Conservation (phyloP, 768 basidiomycete species). For the Suillus tomentosus region DNA sequence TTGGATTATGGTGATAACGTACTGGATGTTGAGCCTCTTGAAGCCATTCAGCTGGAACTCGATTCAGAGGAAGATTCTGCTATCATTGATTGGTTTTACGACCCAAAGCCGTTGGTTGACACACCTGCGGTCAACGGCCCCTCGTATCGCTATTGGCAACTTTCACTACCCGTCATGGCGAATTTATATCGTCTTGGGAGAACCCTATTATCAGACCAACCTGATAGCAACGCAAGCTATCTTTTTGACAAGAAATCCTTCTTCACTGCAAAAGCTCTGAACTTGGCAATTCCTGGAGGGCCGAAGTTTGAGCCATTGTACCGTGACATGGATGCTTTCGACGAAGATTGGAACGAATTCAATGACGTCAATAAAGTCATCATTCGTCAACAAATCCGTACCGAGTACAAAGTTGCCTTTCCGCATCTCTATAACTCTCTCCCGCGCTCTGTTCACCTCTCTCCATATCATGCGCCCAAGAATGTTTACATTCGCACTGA, state of each 20-base stretch:
- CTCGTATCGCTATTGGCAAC: constrained; percentile 91
- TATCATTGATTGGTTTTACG: constrained; percentile 98
- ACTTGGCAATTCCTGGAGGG: constrained; percentile 96
- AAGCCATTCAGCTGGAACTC: constrained; percentile 95
- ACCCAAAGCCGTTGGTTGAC: constrained; percentile 91
- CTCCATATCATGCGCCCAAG: constrained; percentile 91
- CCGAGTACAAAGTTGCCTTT: constrained; percentile 99
- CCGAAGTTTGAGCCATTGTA: constrained; percentile 98
- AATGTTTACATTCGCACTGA: constrained; percentile 99
- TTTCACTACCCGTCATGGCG: constrained; percentile 93
- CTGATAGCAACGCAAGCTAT: constrained; percentile 88
- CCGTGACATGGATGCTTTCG: constrained; percentile 95
- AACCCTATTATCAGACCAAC: constrained; percentile 89
- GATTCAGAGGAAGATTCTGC: constrained; percentile 90
- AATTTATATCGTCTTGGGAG: constrained; percentile 95
- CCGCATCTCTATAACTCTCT: constrained; percentile 98
- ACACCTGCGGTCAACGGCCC: constrained; percentile 89
- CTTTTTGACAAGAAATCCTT: constrained; percentile 97
- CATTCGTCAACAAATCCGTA: constrained; percentile 97
- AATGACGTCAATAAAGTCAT: constrained; percentile 99
- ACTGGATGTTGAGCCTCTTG: constrained; percentile 94
- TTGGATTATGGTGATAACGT: constrained; percentile 99
- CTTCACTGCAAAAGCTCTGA: constrained; percentile 97
- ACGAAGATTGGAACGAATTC: constrained; percentile 99
- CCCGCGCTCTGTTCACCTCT: constrained; percentile 91